These are phyloP conservation scores for Phytophthora sp. DNA, from an alignment of 352 stramenopile genomes.

Conservation along the genomic window DNA sequence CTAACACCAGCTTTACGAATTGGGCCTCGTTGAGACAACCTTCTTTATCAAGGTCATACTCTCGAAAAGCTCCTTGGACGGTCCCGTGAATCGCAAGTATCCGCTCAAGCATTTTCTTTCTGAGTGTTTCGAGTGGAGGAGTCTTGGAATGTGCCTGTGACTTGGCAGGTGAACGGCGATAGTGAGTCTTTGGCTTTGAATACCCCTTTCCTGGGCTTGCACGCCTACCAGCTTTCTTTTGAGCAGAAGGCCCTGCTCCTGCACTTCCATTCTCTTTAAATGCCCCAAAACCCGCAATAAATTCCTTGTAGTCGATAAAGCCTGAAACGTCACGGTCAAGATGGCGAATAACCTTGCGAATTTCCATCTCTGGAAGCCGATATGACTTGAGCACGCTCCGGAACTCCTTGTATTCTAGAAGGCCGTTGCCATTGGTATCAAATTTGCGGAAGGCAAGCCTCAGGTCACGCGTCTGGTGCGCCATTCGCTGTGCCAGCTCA, in stretches of 20 bases:
- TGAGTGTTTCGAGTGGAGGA: constrained; percentile 41
- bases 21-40: constrained; percentile 43
- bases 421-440: constrained; percentile 68
- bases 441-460: constrained; percentile 69
- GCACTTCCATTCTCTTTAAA: constrained; percentile 30
- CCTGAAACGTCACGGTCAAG: constrained; percentile 68
- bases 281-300: constrained; percentile 53
- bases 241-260: constrained; percentile 9
- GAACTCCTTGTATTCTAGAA: constrained; percentile 77
- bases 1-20: constrained; percentile 50
- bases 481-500: constrained; percentile 60
- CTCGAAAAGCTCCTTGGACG: constrained; percentile 56
- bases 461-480: constrained; percentile 60
- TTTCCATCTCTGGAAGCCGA: constrained; percentile 65
- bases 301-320: constrained; percentile 80
- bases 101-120: constrained; percentile 49
- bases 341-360: constrained; percentile 76
- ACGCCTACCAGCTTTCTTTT: constrained; percentile 25
- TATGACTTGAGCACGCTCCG: constrained; percentile 66
- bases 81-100: constrained; percentile 51
- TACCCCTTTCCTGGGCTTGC: constrained; percentile 6
- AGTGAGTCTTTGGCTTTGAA: constrained; percentile 12
- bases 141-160: constrained; percentile 20
- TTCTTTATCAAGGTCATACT: constrained; percentile 52
- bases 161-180: constrained; percentile 16